phyloP scores from a whole-genome alignment of 805 yeast genomes.

The Metschnikowia matae region DNA sequence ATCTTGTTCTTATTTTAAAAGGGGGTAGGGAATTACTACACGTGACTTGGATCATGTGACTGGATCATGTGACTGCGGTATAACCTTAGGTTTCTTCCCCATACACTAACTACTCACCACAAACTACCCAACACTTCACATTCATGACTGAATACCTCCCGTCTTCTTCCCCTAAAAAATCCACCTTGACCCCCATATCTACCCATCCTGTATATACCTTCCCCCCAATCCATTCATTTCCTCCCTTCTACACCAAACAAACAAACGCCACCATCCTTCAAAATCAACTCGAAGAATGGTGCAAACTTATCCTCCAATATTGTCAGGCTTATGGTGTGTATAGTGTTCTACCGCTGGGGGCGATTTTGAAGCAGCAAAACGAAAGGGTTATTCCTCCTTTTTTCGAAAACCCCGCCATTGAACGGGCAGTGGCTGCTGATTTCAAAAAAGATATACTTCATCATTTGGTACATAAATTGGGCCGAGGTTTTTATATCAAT shows the following conservation, averaged over 20 bases:
- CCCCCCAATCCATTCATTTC: conserved; percentile 56
- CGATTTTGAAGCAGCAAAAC: conserved; percentile 25
- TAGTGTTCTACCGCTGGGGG: conserved; percentile 28
- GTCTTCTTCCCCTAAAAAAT: not conserved
- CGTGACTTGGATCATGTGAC: too few species aligned
- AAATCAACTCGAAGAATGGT: conserved; percentile 81
- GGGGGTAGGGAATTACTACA: too few species aligned
- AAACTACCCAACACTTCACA: too few species aligned
- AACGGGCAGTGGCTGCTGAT: conserved; percentile 51
- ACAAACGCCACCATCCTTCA: conserved; percentile 75
- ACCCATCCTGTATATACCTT: conserved; percentile 21
- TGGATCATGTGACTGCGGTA: too few species aligned
- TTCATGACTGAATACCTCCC: not conserved
- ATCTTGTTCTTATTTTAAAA: too few species aligned
- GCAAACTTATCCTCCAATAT: conserved; percentile 54
- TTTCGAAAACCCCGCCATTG: conserved; percentile 50
- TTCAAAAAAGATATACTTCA: conserved; percentile 54
- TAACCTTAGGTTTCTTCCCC: too few species aligned
- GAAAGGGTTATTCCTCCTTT: conserved; percentile 21
- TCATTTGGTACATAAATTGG: conserved; percentile 48
- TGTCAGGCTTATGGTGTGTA: conserved; percentile 50
- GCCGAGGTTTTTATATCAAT: conserved; percentile 54
- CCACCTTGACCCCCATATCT: too few species aligned
- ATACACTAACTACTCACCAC: too few species aligned
- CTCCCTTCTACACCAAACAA: conserved; percentile 89